Percentiles rank a stretch among this genome's conserved stretches.
Evolutionary conservation across 352 stramenopile genomes (phyloP).

Genomic region (Blastocystis sp.): DNA sequence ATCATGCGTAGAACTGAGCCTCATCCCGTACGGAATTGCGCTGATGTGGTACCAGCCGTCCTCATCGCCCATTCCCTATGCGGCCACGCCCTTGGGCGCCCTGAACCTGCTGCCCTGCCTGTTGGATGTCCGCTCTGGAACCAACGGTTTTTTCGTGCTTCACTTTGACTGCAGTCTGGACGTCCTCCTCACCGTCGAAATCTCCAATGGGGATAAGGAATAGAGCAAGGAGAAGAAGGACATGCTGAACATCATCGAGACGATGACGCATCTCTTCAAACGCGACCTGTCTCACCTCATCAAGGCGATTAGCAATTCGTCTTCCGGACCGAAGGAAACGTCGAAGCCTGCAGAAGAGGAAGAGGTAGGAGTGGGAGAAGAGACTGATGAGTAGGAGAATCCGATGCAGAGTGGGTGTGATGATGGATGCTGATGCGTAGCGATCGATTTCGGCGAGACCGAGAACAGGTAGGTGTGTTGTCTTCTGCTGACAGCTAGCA

Average conservation of each 20-base stretch:
- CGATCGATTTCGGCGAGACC: not conserved
- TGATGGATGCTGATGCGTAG: not conserved
- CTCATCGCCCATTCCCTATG: not conserved
- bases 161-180: not conserved
- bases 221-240: constrained; percentile 2
- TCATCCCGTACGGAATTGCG: constrained; percentile 31
- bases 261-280: not conserved
- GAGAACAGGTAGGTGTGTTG: no score
- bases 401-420: not conserved
- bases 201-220: not conserved
- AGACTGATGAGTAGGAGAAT: not conserved
- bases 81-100: not conserved
- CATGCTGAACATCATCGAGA: constrained; percentile 11
- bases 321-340: no score
- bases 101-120: constrained; percentile 23
- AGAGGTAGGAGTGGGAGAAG: not conserved
- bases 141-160: not conserved
- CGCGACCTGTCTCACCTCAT: not conserved
- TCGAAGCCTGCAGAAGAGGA: not conserved
- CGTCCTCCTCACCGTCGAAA: constrained; percentile 10
- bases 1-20: not conserved
- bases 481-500: no score
- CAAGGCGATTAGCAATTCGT: not conserved
- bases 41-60: constrained; percentile 17
- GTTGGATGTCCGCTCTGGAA: not conserved